A percentile compares a stretch with the other conserved stretches of the same genome.
These are phyloP conservation scores for Pelargonium fulgidum DNA, from an alignment of 441 rosid species.

Conservation along the genomic window DNA sequence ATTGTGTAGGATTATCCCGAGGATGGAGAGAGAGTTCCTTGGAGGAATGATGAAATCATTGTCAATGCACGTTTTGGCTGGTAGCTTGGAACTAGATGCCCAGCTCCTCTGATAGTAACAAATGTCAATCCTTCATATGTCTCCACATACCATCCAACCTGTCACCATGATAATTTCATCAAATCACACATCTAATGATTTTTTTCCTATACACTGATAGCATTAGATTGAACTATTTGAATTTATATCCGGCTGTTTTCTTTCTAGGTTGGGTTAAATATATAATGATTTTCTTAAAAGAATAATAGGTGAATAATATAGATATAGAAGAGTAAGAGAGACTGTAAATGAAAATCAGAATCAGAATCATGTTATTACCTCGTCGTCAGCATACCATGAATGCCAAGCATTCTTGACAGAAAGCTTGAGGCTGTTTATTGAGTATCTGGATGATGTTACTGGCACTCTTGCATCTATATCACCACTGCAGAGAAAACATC, in stretches of 20 bases:
- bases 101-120: conserved; percentile 22
- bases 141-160: conserved; percentile 19
- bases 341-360: too few relatives aligned
- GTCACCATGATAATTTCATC: conserved; percentile 9
- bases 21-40: conserved; percentile 19
- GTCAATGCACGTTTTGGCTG: conserved; percentile 24
- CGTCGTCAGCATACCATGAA: conserved; percentile 29
- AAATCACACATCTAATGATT: background rate
- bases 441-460: conserved; percentile 29
- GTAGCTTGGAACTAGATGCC: conserved; percentile 20
- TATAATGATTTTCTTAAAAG: too few relatives aligned
- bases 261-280: too few relatives aligned
- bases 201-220: too few relatives aligned
- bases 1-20: background rate
- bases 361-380: conserved; percentile 26
- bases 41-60: conserved; percentile 20
- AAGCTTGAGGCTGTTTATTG: conserved; percentile 25
- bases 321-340: too few relatives aligned
- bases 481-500: conserved; percentile 21
- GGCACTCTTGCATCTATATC: conserved; percentile 33
- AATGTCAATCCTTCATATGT: conserved; percentile 19
- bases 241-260: too few relatives aligned
- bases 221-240: too few relatives aligned
- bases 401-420: conserved; percentile 28
- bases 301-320: too few relatives aligned